A percentile compares a stretch with the other conserved stretches of the same genome.
phyloP scores from a whole-genome alignment of 2,329 filamentous ascomycete species.

The Apiospora rasikravindrae region DNA sequence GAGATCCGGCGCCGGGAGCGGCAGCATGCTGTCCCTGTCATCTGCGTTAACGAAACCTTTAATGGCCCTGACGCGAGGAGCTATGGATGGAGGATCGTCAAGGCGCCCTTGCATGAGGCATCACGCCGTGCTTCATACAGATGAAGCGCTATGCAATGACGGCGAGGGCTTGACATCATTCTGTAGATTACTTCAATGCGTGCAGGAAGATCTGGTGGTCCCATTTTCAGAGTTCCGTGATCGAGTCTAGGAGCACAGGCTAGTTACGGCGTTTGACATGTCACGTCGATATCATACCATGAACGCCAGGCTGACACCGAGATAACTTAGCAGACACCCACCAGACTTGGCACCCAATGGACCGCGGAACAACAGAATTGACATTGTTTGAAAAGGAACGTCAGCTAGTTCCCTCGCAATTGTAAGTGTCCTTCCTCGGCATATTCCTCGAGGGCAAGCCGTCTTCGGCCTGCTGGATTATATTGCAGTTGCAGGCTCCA shows the following conservation, averaged over 20 bases:
- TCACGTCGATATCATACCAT: background rate
- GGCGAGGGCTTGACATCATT: background rate
- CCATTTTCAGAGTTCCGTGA: background rate
- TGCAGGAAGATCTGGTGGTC: background rate
- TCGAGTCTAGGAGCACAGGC: background rate
- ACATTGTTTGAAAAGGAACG: background rate
- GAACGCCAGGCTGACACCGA: background rate
- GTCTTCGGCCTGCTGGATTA: background rate
- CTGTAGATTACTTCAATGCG: conserved; percentile 7
- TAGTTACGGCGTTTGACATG: background rate
- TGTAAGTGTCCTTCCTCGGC: background rate
- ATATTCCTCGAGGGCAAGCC: background rate
- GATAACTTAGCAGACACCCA: background rate
- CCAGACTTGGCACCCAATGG: background rate
- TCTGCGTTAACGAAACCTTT: background rate
- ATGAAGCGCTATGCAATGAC: background rate
- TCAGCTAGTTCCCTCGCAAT: background rate
- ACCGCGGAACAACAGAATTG: background rate
- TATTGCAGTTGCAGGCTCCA: conserved; percentile 1
- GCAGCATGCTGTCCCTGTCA: conserved; percentile 4
- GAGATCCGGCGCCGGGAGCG: background rate
- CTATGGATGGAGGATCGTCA: background rate
- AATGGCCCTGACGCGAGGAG: background rate
- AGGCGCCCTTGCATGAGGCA: conserved; percentile 4
- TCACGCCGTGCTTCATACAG: background rate